Percentiles rank a stretch among this genome's conserved stretches.
Evolutionary conservation across 2,329 filamentous ascomycete species (phyloP).

Genomic region (Colletotrichum incanum): DNA sequence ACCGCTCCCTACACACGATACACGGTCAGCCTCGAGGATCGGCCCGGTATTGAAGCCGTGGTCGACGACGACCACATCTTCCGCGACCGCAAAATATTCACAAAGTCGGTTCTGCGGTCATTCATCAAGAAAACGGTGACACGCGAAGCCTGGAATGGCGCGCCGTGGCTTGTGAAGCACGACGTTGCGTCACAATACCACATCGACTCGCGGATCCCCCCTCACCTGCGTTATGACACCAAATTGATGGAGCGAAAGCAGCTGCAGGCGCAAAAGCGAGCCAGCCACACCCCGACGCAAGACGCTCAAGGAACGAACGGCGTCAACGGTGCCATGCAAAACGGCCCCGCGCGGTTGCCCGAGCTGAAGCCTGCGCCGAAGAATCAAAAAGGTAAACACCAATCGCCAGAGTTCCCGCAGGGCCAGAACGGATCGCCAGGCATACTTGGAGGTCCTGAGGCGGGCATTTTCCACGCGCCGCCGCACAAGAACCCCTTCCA

Average conservation of each 20-base stretch:
- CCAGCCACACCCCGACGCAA: slow-evolving; percentile 55
- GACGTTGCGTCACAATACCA: slow-evolving; percentile 87
- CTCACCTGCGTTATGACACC: slow-evolving; percentile 85
- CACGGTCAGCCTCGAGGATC: slow-evolving; percentile 81
- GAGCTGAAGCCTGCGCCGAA: slow-evolving; percentile 83
- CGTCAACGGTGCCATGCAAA: slow-evolving; percentile 54
- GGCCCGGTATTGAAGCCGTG: slow-evolving; percentile 80
- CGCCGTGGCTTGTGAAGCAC: slow-evolving; percentile 94
- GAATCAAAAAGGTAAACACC: slow-evolving; percentile 74
- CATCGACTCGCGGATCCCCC: slow-evolving; percentile 89
- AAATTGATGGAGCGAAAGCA: slow-evolving; percentile 85
- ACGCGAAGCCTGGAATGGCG: slow-evolving; percentile 93
- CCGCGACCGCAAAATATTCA: slow-evolving; percentile 92
- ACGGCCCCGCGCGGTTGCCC: slow-evolving; percentile 73
- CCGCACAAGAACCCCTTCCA: slow-evolving; percentile 64
- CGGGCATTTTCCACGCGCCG: slow-evolving; percentile 57
- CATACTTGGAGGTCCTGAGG: slow-evolving; percentile 48
- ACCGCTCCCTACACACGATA: slow-evolving; percentile 84
- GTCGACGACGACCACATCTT: slow-evolving; percentile 86
- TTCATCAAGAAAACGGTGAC: slow-evolving; percentile 97
- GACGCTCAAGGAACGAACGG: slow-evolving; percentile 51
- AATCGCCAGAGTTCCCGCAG: slow-evolving; percentile 52
- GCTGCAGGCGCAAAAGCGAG: slow-evolving; percentile 76
- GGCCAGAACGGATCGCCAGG: slow-evolving; percentile 63
- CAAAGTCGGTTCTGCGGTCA: slow-evolving; percentile 91